Base-by-base conservation (phyloP, 305 asterid genomes). In the Fraxinus ornus region DNA sequence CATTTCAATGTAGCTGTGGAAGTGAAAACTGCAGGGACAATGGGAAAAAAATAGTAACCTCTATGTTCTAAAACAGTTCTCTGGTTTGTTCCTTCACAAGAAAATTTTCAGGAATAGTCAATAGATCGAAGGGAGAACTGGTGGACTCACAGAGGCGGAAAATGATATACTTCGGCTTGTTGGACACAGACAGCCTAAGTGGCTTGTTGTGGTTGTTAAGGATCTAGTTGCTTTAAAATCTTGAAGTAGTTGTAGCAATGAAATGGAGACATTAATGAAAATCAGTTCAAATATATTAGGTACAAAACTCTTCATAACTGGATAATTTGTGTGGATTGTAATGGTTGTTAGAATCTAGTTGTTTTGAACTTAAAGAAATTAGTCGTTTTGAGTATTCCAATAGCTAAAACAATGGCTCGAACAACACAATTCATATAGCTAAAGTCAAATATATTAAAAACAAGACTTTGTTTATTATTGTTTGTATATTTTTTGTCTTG, bases 1-100 rank as follows among this genome's bases (percentile, higher is more conserved):
- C 97, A 30, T 93, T 93, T 83, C 49, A 77, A 28, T 93, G 96
- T 81, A 71, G 74, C n/a, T 92, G 97, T 39, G 91, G 91, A 80
- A 92, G 96, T 78, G 3, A 21, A 37, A 55, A n/a, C 49, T 93
- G 97, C 76, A 89, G 95, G 77, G 91, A 81, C 82, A 87, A 68
- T 82, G 75, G 84, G 28, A 76, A 55, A 76, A 76, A 75, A 85
- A 55, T 60, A 33, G 82, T 83, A 47, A 10, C 47, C 49, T 72
- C 66, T 80, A 57, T 41, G 71, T 76, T 36, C 78, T 64, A 37
- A 74, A 68, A 39, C 49, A 60, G 39, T 24, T 72, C 22, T 24
- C 60, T 52, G 28, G 9, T 76, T 66, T 5, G 66, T 60, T 6
- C 21, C n/a, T 76, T 76, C 28, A 26, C 39, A 22, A 41, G 10